These are phyloP conservation scores for Avicennia marina DNA, from an alignment of 257 asterid genomes.

Conservation along the genomic window DNA sequence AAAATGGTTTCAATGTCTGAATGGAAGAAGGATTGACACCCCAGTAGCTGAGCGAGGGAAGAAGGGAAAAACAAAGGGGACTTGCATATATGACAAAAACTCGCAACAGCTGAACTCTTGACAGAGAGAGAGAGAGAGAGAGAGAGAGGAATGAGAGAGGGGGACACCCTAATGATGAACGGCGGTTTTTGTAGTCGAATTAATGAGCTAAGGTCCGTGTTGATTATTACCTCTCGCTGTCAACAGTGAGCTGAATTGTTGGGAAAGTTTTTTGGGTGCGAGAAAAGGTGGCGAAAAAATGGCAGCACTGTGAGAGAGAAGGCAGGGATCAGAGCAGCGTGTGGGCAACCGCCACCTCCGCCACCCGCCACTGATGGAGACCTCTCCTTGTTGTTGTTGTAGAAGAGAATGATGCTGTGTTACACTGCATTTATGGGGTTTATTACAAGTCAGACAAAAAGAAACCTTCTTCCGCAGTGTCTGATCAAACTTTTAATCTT, in stretches of 20 bases:
- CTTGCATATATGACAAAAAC: constrained; percentile 27
- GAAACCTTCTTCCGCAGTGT: no score
- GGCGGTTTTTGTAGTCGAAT: constrained; percentile 21
- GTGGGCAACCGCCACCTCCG: constrained; percentile 35
- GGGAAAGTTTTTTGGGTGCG: constrained; percentile 45
- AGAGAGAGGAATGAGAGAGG: constrained; percentile 12
- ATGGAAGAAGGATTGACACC: constrained; percentile 4
- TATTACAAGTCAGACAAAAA: background rate
- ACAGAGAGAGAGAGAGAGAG: constrained; percentile 9
- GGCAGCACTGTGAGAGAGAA: constrained; percentile 15
- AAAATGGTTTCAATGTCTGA: constrained; percentile 7
- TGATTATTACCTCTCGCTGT: constrained; percentile 31
- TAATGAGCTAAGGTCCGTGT: constrained; percentile 14
- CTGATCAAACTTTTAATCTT: no score
- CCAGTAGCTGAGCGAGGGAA: constrained; percentile 27
- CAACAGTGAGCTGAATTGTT: constrained; percentile 52
- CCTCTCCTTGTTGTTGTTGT: no score
- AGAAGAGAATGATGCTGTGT: no score
- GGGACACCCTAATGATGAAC: constrained; percentile 55
- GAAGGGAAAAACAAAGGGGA: constrained; percentile 30
- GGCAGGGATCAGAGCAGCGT: constrained; percentile 26
- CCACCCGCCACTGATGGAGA: constrained; percentile 59
- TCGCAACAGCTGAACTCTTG: background rate
- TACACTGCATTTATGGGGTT: background rate
- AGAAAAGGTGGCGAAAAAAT: constrained; percentile 46